Percentiles rank a stretch among this genome's conserved stretches.
These are phyloP conservation scores for Tolypocladium paradoxum DNA, from an alignment of 2,329 filamentous ascomycete genomes.

Conservation along the genomic window DNA sequence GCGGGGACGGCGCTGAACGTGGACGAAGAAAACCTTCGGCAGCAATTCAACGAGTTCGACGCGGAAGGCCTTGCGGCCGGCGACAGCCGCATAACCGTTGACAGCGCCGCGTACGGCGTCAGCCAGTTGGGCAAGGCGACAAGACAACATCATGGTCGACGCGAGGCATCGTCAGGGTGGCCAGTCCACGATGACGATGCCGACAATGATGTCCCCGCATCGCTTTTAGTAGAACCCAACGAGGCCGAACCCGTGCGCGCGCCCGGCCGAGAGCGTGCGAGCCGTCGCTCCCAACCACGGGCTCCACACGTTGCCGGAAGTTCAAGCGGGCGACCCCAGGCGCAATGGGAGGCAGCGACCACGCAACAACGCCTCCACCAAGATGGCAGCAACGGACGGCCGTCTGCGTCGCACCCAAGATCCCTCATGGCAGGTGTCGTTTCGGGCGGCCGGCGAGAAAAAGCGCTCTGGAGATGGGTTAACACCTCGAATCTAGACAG, in stretches of 20 bases:
- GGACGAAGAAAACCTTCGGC: slow-evolving; percentile 43
- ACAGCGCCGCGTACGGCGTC: slow-evolving; percentile 18
- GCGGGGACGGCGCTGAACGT: slow-evolving; percentile 30
- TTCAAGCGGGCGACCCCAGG: slow-evolving; percentile 19
- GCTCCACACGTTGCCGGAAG: background rate
- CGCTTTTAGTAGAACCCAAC: slow-evolving; percentile 48
- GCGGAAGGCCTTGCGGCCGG: slow-evolving; percentile 32
- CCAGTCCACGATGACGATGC: slow-evolving; percentile 34
- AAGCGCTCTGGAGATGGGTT: slow-evolving; percentile 85
- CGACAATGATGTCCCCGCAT: slow-evolving; percentile 53
- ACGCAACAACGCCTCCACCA: slow-evolving; percentile 39
- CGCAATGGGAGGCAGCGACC: slow-evolving; percentile 45
- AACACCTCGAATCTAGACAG: slow-evolving; percentile 84
- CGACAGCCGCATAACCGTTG: slow-evolving; percentile 34
- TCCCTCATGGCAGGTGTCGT: slow-evolving; percentile 17
- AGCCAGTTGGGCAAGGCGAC: slow-evolving; percentile 2
- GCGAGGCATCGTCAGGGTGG: slow-evolving; percentile 13
- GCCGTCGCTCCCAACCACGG: background rate
- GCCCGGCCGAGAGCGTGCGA: background rate
- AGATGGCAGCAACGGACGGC: slow-evolving; percentile 18
- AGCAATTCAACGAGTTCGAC: slow-evolving; percentile 40
- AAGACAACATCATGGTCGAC: slow-evolving; percentile 1
- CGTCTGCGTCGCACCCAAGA: slow-evolving; percentile 13
- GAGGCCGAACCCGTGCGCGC: background rate
- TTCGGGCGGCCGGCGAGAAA: slow-evolving; percentile 43